Base-by-base conservation (phyloP, 2,329 filamentous ascomycete species). In the Penicillium oxalicum region DNA sequence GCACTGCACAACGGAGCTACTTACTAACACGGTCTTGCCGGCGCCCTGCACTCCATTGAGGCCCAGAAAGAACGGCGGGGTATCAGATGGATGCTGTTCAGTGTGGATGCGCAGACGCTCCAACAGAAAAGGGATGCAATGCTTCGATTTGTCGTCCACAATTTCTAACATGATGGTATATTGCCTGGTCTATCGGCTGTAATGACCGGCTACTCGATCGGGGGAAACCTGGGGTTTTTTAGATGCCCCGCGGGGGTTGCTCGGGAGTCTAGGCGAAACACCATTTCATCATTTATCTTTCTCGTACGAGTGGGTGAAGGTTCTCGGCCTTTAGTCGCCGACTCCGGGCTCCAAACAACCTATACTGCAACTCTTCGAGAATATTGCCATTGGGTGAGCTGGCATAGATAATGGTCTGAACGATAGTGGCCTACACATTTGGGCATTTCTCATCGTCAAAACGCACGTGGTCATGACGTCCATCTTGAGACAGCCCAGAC, bases 11-110 rank as follows among this genome's bases (percentile, higher is more conserved):
- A 27, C 40, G 40, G 40, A 11, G 40, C 40, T 25, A 56, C 75
- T 64, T 66, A 81, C 90, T 61, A 95, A 79, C 9, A 91, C 94
- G 3, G 91, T 94, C 74, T 97, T 96, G 58, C 91, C 91, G 34
- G 88, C 86, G 52, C 91, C 91, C 71, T 96, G 91, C 27, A 95
- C 82, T 52, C 91, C 91, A 61, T 94, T 95, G 61, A 97, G 79
- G 40, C 90, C 91, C 54, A 96, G 78, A 66, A 95, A 82, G 68
- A 95, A 87, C 27, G 90, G 89, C 18, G 77, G 78, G 57, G 63
- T 58, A 46, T 57, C 54, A 44, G 62, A 63, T 35, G 59, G 60
- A 54, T 70, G 64, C 52, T 69, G 71, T 13, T 66, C 61, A 52
- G 71, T 72, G 64, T 85, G 79, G 33, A 66, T 54, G 50, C 74